Base-by-base conservation (phyloP, 1,284 basidiomycete genomes). In the Leccinum fallax region DNA sequence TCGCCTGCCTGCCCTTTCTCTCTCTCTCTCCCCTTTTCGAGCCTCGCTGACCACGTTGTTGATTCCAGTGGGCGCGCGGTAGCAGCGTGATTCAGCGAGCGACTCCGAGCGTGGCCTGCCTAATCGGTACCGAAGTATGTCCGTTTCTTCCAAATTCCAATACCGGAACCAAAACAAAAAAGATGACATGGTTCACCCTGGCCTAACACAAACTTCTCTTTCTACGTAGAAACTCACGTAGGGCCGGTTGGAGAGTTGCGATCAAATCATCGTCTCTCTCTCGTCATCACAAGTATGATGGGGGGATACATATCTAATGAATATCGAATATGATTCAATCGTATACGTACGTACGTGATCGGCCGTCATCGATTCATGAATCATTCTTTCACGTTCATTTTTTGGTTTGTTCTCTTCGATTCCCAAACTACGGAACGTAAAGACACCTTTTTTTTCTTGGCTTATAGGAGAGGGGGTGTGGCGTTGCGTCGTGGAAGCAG, bases 401-500 rank as follows among this genome's bases (percentile, higher is more conserved):
- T 46, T 46, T 19, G 34, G 34, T 34, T 46, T 21, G 43, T 48
- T 48, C 43, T 21, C 43, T 48, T 48, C 43, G 43, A 48, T 48
- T 48, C 43, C 43, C 21, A 13, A 48, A 13, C 19, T 13, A 48
- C 19, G 19, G 43, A 21, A 21, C 43, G 11, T 6, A 13, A 13
- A 13, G 40, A 11, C 43, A 43, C 1, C 19, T 13, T 46, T 21
- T 46, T 46, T 16, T 46, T 46, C 11, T 15, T 21, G n/a, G 11
- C 19, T 21, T 21, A 46, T 11, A 43, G 43, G 19, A 48, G n/a
- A 48, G 51, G 10, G 43, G 53, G 56, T 53, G 64, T 65, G 63
- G 64, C 43, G 43, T 48, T 65, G 61, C 60, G 60, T 64, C 63
- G 64, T 64, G 63, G 34, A 53, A 24, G 28, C 58, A 11, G 53